Evolutionary conservation across 768 basidiomycete species (phyloP), one percentile per base, ranked within the genome.

Genomic region (Suillus subalutaceus): DNA sequence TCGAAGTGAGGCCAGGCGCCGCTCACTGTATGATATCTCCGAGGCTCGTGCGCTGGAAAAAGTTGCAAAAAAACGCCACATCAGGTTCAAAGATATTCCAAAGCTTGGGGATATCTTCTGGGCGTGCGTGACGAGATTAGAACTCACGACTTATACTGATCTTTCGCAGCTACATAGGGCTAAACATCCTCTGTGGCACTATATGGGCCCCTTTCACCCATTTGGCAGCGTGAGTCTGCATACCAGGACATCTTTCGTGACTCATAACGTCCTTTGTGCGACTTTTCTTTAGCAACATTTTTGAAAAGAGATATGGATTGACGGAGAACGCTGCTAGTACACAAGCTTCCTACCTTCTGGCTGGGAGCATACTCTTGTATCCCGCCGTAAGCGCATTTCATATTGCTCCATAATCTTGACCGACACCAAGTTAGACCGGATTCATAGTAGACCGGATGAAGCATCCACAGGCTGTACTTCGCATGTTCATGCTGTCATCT

Each of bases 161-260:
- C 38, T 7, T 63, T 35, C 35, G 8, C 68, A 91, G 90, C 18
- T 93, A 93, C 73, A 87, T 93, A 65, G 88, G 83, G 2, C 71
- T 92, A n/a, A 93, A 93, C 67, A 74, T 93, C 15, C 78, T 93
- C 18, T 94, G 90, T 66, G 92, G 92, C 20, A 80, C 86, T 66
- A 86, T 92, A 43, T 93, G 92, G 92, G 79, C 86, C 4, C 92
- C 92, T 4, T 92, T 92, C 73, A 86, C 86, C 13, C 91, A 93
- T 72, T 85, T 94, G 52, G 86, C 89, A 15, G 82, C 92, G 90
- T 91, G 72, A 72, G 88, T 75, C 38, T 8, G 57, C n/a, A 26
- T 6, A 43, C 6, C n/a, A 63, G 9, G 35, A 30, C 55, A 57
- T 44, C 38, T 56, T n/a, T 56, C 20, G 59, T 44, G 56, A 43